A percentile compares a stretch with the other conserved stretches of the same genome.
Conservation (phyloP, 495 filamentous ascomycete species). For the Massariosphaeria phaeospora region DNA sequence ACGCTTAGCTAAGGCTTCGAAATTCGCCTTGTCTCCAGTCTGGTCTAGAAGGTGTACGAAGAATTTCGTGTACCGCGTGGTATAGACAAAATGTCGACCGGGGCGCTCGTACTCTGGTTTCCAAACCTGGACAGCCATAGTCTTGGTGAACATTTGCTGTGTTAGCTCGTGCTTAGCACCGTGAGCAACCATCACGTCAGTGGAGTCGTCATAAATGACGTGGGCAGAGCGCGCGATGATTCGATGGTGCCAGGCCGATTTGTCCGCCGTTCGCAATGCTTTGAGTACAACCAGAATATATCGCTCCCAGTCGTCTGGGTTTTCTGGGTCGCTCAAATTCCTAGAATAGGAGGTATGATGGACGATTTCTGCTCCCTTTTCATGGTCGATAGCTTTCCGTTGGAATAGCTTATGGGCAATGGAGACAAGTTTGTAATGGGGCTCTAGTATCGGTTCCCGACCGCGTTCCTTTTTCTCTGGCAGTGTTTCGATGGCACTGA, state of each 20-base stretch:
- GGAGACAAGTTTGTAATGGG: conserved; percentile 91
- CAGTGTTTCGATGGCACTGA: conserved; percentile 69
- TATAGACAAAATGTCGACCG: conserved; percentile 92
- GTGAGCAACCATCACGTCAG: conserved; percentile 46
- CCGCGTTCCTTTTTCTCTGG: conserved; percentile 73
- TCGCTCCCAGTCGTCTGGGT: conserved; percentile 63
- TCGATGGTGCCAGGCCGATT: conserved; percentile 95
- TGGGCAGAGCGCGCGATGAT: conserved; percentile 75
- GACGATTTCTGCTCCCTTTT: conserved; percentile 53
- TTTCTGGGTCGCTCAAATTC: conserved; percentile 46
- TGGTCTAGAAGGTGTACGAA: conserved; percentile 69
- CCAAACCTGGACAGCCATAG: conserved; percentile 93
- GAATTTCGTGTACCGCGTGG: conserved; percentile 78
- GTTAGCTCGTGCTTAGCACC: conserved; percentile 71
- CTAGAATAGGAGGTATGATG: conserved; percentile 52
- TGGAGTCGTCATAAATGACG: conserved; percentile 61
- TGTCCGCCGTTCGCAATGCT: conserved; percentile 76
- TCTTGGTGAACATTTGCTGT: conserved; percentile 89
- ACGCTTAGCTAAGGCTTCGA: conserved; percentile 76
- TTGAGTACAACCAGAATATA: conserved; percentile 70
- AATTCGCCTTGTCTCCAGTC: conserved; percentile 67
- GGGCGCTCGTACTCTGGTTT: conserved; percentile 87
- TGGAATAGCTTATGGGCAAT: conserved; percentile 76
- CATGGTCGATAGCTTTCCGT: conserved; percentile 40
- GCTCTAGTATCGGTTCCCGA: conserved; percentile 83